Evolutionary conservation across 768 basidiomycete species (phyloP), one percentile per base, ranked within the genome.

Genomic region (Suillus paluster): DNA sequence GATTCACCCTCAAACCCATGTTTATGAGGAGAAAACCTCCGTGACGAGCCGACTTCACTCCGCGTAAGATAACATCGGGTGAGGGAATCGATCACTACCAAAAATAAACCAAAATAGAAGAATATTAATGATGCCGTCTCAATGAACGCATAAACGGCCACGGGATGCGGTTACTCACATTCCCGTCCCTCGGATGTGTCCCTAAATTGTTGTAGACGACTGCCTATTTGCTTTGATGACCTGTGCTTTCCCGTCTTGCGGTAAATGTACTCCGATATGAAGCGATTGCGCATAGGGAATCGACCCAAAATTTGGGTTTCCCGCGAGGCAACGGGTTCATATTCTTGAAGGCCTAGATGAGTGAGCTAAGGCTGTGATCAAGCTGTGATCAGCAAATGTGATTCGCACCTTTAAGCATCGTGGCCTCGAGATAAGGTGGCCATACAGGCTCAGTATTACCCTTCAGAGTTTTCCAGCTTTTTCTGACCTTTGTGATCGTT

Each of bases 151-250:
- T 58, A 54, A 64, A 57, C 54, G 21, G 38, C 36, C 25, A 54
- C 33, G 2, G 45, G 57, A 3, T 30, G 56, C 27, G 63, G 58
- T 9, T 33, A 83, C 89, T 75, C 71, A 92, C 91, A 78, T 71
- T 84, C 79, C 72, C 88, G 89, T 42, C 89, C 90, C 53, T 88
- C 86, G 66, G 86, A 83, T 3, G 89, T 88, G 72, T 92, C 90
- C 66, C 89, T 78, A 57, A 92, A 82, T 69, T 92, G 90, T 70
- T 92, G 91, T 36, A 92, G 78, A 59, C 91, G 88, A 69, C 88
- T 90, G 61, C 91, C 90, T 52, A 92, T 90, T 74, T 92, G 90
- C 72, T 92, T 92, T 25, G 90, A 84, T 9, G 88, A 88, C 62
- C 91, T 82, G 63, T 82, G 79, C 71, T 88, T 86, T 25, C 90